These are phyloP conservation scores for Backusella psychrophila DNA, from an alignment of 192 early-diverging fungal genomes.

Conservation along the genomic window DNA sequence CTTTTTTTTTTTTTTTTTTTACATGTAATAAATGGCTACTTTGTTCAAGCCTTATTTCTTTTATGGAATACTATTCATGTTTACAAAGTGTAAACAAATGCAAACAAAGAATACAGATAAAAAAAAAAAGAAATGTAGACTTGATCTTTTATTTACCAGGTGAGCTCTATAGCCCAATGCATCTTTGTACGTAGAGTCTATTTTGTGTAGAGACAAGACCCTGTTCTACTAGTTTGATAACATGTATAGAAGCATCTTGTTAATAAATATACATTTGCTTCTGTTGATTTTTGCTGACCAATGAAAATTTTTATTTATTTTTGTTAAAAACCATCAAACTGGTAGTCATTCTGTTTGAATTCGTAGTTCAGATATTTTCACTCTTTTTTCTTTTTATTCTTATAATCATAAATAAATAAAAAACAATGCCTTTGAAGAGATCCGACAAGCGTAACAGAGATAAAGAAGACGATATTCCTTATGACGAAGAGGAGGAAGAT, in stretches of 20 bases:
- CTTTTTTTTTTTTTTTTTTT: not conserved
- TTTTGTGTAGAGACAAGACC: too few species aligned
- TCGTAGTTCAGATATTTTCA: not conserved
- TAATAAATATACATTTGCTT: not conserved
- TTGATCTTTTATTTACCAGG: too few species aligned
- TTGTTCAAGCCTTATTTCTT: not conserved
- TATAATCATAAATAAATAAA: not conserved
- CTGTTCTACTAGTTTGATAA: too few species aligned
- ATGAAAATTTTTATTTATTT: conserved; percentile 8
- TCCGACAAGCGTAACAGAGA: conserved; percentile 20
- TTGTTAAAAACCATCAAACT: not conserved
- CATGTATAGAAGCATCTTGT: too few species aligned
- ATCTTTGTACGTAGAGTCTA: not conserved
- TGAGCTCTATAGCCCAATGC: not conserved
- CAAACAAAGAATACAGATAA: too few species aligned
- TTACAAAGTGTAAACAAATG: too few species aligned
- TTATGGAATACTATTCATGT: not conserved
- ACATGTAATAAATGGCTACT: not conserved
- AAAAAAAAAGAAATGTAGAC: too few species aligned
- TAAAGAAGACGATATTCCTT: conserved; percentile 39
- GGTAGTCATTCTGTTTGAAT: not conserved
- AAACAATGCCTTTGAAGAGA: conserved; percentile 11
- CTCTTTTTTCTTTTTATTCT: not conserved
- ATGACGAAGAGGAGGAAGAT: conserved; percentile 54
- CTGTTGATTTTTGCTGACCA: not conserved